Percentiles rank a stretch among this genome's conserved stretches.
These are phyloP conservation scores for Diplodia corticola DNA, from an alignment of 2,329 filamentous ascomycete species.

Conservation along the genomic window DNA sequence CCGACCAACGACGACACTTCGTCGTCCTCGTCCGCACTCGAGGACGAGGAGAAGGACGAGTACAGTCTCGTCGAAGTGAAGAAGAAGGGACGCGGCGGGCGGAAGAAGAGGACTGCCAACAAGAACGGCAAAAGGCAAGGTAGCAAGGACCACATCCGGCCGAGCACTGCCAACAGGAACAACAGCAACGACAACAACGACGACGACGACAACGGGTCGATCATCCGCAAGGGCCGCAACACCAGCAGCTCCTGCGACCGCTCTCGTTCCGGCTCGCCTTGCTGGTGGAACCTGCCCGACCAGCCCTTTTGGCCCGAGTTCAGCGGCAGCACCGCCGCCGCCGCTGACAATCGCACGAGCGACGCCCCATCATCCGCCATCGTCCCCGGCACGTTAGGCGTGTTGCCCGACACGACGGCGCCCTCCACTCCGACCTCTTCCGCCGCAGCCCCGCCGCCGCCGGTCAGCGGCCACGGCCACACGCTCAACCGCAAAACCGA, in stretches of 20 bases:
- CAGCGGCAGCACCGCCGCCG: neutral
- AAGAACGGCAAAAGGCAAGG: neutral
- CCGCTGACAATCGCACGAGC: neutral
- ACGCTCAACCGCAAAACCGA: neutral
- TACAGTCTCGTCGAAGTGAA: neutral
- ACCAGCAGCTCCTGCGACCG: neutral
- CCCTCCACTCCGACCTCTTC: too few species aligned
- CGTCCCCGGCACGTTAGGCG: neutral
- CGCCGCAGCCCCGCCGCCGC: neutral
- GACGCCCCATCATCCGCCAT: neutral
- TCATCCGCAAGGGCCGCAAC: neutral
- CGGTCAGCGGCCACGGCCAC: neutral
- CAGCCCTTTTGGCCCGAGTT: conserved; percentile 17
- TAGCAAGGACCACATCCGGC: neutral
- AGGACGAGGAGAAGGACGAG: neutral
- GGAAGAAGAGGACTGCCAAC: neutral
- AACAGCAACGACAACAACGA: neutral
- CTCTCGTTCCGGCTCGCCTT: conserved; percentile 9
- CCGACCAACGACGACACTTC: neutral
- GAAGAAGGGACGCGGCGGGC: neutral
- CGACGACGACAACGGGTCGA: neutral
- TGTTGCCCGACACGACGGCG: neutral
- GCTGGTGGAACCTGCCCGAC: conserved; percentile 21
- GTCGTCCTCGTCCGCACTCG: neutral
- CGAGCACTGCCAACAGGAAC: neutral